phyloP scores from a whole-genome alignment of 805 yeast species.

The Saccharomyces cerevisiae region DNA sequence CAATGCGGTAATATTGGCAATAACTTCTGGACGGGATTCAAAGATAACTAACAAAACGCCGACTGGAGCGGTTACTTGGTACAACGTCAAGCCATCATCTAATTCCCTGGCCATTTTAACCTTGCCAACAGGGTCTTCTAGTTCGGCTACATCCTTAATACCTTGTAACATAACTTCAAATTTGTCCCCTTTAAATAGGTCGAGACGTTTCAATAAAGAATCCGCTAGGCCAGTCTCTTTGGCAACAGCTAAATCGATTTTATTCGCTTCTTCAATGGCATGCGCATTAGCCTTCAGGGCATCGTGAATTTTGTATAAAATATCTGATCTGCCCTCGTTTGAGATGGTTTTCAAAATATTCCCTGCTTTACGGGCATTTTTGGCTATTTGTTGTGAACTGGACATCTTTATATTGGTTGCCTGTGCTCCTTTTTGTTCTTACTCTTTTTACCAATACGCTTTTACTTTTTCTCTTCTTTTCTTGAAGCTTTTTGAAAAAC shows the following conservation, averaged over 20 bases:
- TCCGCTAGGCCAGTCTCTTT: conserved; percentile 49
- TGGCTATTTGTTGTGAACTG: conserved; percentile 66
- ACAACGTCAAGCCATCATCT: conserved; percentile 81
- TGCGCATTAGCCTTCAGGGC: conserved; percentile 53
- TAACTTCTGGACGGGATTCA: conserved; percentile 96
- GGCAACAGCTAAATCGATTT: conserved; percentile 67
- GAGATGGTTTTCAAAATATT: conserved; percentile 70
- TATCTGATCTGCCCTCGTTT: conserved; percentile 62
- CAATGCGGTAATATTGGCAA: conserved; percentile 92
- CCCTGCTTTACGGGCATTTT: conserved; percentile 73
- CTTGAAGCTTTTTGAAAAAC: not conserved
- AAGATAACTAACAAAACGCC: conserved; percentile 90
- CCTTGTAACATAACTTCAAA: conserved; percentile 94
- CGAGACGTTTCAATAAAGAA: conserved; percentile 76
- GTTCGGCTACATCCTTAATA: conserved; percentile 76
- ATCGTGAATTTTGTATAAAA: conserved; percentile 65
- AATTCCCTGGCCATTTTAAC: conserved; percentile 72
- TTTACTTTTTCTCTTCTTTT: not conserved
- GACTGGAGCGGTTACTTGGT: conserved; percentile 84
- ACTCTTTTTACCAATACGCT: not conserved
- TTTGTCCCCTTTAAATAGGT: conserved; percentile 72
- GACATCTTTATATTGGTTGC: not conserved
- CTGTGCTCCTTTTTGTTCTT: not conserved
- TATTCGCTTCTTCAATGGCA: conserved; percentile 63
- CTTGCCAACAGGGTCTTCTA: conserved; percentile 91